Conservation (phyloP, 2,329 filamentous ascomycete species). For the Coleophoma cylindrospora region DNA sequence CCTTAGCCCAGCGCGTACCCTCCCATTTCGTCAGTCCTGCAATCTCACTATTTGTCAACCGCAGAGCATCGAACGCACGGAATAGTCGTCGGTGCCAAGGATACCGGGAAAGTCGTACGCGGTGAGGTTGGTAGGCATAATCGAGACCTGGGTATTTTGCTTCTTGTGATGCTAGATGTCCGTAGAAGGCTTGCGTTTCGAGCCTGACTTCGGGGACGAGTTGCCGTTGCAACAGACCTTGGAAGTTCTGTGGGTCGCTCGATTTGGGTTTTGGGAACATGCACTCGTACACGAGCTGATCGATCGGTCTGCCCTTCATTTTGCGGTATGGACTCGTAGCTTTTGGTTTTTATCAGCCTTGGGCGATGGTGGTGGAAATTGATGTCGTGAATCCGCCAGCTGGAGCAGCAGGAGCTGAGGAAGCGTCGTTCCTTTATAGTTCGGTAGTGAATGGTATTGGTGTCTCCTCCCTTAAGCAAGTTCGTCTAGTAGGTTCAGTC, state of each 20-base stretch:
- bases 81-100: constrained; percentile 73
- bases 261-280: constrained; percentile 66
- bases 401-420: too few species aligned
- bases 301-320: constrained; percentile 70
- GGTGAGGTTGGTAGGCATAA: constrained; percentile 68
- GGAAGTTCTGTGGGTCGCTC: constrained; percentile 67
- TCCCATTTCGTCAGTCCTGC: constrained; percentile 73
- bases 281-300: constrained; percentile 67
- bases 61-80: constrained; percentile 66
- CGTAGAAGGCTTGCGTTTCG: constrained; percentile 69
- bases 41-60: constrained; percentile 66
- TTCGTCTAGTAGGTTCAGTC: too few species aligned
- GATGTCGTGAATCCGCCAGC: too few species aligned
- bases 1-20: constrained; percentile 77
- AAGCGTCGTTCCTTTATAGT: too few species aligned
- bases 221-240: constrained; percentile 62
- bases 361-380: too few species aligned
- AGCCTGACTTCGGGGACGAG: constrained; percentile 71
- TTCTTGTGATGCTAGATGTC: constrained; percentile 72
- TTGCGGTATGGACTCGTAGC: constrained; percentile 7
- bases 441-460: too few species aligned
- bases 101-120: constrained; percentile 72
- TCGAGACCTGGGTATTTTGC: constrained; percentile 79
- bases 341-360: too few species aligned
- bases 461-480: too few species aligned